A percentile compares a stretch with the other conserved stretches of the same genome.
Evolutionary conservation across 768 basidiomycete genomes (phyloP).

Genomic region (Lentinula edodes): DNA sequence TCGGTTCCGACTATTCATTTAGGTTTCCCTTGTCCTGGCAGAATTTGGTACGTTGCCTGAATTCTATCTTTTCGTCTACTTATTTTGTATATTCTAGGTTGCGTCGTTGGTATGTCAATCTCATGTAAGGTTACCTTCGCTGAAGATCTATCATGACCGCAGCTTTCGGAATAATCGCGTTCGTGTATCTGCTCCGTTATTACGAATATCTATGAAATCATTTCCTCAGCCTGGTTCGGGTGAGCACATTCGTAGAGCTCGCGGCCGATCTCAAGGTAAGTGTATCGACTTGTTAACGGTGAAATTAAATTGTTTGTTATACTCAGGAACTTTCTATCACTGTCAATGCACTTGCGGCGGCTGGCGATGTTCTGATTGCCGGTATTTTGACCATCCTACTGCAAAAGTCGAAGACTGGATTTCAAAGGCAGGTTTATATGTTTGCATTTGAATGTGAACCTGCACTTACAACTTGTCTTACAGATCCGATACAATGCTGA

Average conservation of each 20-base stretch:
- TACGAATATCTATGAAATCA: background rate
- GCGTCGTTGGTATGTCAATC: constrained; percentile 25
- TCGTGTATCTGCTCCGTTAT: background rate
- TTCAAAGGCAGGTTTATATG: constrained; percentile 30
- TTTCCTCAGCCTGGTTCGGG: background rate
- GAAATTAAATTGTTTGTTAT: constrained; percentile 1
- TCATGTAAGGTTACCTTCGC: background rate
- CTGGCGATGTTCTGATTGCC: constrained; percentile 46
- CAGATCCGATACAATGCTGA: constrained; percentile 47
- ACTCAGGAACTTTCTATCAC: constrained; percentile 39
- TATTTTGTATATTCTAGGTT: constrained; percentile 14
- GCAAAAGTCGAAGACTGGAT: constrained; percentile 44
- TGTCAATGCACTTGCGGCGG: constrained; percentile 45
- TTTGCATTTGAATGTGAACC: background rate
- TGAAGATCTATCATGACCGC: too few species aligned
- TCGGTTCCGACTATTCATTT: constrained; percentile 19
- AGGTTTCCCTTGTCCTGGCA: constrained; percentile 13
- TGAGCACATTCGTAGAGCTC: constrained; percentile 1
- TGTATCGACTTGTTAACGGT: background rate
- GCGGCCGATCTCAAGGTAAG: constrained; percentile 9
- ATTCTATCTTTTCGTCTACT: background rate
- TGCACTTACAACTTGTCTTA: background rate
- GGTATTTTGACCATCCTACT: constrained; percentile 39
- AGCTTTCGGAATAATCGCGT: constrained; percentile 6
- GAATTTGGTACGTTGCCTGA: constrained; percentile 20